phyloP scores from a whole-genome alignment of 2,329 filamentous ascomycete genomes.

The Verticillium dahliae region DNA sequence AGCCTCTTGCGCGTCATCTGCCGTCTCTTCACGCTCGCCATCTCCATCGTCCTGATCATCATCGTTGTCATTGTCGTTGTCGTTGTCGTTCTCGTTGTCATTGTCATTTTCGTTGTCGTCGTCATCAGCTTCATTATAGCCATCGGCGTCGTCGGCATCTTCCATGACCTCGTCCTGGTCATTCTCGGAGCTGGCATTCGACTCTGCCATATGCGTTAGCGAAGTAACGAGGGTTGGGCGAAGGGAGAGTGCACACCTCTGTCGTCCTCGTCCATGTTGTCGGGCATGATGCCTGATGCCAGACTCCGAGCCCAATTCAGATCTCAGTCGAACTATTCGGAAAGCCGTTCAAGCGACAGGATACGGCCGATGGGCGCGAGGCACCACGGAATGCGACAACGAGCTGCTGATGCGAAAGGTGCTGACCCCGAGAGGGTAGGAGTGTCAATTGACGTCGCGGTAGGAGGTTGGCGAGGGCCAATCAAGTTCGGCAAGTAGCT shows the following conservation, averaged over 20 bases:
- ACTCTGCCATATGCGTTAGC: slow-evolving; percentile 13
- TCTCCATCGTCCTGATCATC: slow-evolving; percentile 19
- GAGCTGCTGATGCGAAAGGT: no score
- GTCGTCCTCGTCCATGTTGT: slow-evolving; percentile 20
- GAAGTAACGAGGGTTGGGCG: not conserved
- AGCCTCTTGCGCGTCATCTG: slow-evolving; percentile 10
- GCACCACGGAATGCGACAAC: no score
- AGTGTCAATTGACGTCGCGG: no score
- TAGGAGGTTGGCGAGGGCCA: no score
- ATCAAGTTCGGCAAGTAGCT: no score
- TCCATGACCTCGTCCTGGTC: slow-evolving; percentile 52
- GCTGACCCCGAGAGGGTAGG: no score
- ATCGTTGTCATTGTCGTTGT: slow-evolving; percentile 23
- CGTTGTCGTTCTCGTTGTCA: slow-evolving; percentile 16
- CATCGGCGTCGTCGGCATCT: slow-evolving; percentile 30
- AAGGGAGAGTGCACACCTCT: slow-evolving; percentile 12
- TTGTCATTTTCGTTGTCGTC: slow-evolving; percentile 26
- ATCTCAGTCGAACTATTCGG: no score
- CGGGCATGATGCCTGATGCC: not conserved
- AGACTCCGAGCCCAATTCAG: no score
- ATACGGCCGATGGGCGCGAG: not conserved
- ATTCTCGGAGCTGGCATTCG: slow-evolving; percentile 39
- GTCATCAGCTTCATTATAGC: slow-evolving; percentile 24
- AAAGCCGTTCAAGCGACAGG: not conserved
- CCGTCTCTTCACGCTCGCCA: slow-evolving; percentile 19